These are phyloP conservation scores for Sclerotinia sclerotiorum DNA, from an alignment of 2,329 filamentous ascomycete species.

Conservation along the genomic window DNA sequence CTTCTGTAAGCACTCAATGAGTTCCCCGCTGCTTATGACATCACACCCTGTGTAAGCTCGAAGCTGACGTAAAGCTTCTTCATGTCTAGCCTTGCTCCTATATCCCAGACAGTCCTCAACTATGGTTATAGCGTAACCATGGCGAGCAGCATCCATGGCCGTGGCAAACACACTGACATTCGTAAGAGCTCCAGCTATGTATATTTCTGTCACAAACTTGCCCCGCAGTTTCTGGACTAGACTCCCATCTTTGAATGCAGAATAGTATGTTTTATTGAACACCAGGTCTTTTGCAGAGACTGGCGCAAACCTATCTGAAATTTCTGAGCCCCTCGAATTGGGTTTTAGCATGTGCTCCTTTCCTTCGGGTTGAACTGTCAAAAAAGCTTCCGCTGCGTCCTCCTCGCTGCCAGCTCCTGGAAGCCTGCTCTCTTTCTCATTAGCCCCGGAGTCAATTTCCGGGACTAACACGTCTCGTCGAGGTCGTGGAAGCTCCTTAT, in stretches of 20 bases:
- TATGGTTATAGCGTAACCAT: conserved; percentile 84
- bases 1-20: conserved; percentile 33
- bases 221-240: conserved; percentile 76
- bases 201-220: conserved; percentile 86
- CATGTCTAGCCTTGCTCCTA: conserved; percentile 66
- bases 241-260: conserved; percentile 74
- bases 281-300: conserved; percentile 46
- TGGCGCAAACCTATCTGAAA: conserved; percentile 16
- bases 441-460: conserved; percentile 24
- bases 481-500: conserved; percentile 32
- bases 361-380: conserved; percentile 33
- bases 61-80: conserved; percentile 39
- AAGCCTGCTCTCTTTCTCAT: conserved; percentile 24
- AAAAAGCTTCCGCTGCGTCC: conserved; percentile 34
- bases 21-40: conserved; percentile 36
- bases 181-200: conserved; percentile 80
- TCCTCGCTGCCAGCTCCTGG: conserved; percentile 21
- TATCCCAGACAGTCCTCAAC: conserved; percentile 88
- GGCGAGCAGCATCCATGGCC: conserved; percentile 81
- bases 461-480: neutral
- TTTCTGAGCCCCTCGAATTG: conserved; percentile 11
- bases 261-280: conserved; percentile 76
- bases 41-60: conserved; percentile 40
- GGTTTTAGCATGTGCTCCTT: conserved; percentile 46
- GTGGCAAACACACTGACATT: conserved; percentile 92